Percentiles rank a stretch among this genome's conserved stretches.
Evolutionary conservation across 129 eudicot species (phyloP).

Genomic region (Tanacetum coccineum): DNA sequence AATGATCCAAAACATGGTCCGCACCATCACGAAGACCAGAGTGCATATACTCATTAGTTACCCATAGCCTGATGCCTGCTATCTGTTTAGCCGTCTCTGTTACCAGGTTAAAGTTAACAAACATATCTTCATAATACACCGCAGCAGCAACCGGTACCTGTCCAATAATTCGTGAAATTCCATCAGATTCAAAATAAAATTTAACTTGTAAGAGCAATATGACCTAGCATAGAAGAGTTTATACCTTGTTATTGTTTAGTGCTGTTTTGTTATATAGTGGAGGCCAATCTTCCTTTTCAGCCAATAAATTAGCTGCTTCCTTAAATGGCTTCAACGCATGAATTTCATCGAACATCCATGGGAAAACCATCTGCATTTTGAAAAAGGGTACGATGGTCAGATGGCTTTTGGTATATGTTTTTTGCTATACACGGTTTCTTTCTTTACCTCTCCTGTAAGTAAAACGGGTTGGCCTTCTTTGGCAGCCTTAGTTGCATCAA

Average conservation of each 20-base stretch:
- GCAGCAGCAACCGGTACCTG: slow-evolving; percentile 99
- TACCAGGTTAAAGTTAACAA: slow-evolving; percentile 75
- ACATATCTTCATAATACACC: slow-evolving; percentile 82
- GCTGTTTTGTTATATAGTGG: slow-evolving; percentile 58
- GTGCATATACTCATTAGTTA: slow-evolving; percentile 93
- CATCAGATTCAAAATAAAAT: not conserved
- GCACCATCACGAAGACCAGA: slow-evolving; percentile 88
- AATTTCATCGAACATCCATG: slow-evolving; percentile 94
- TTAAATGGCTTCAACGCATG: slow-evolving; percentile 80
- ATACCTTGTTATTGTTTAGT: slow-evolving; percentile 71
- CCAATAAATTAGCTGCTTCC: slow-evolving; percentile 75
- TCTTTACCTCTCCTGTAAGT: slow-evolving; percentile 78
- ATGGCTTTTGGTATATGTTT: not conserved
- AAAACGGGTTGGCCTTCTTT: slow-evolving; percentile 76
- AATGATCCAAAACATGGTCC: slow-evolving; percentile 57
- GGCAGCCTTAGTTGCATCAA: slow-evolving; percentile 75
- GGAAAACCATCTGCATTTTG: slow-evolving; percentile 70
- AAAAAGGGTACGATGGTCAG: not conserved
- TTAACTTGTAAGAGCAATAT: too few relatives aligned
- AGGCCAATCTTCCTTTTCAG: slow-evolving; percentile 91
- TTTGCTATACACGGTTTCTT: not conserved
- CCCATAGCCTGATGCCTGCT: slow-evolving; percentile 72
- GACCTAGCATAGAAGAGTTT: not conserved
- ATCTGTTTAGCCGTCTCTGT: slow-evolving; percentile 69
- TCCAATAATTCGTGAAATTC: slow-evolving; percentile 15